phyloP scores from a whole-genome alignment of 176 grass and related monocot species.

The Echinochloa phyllopogon region DNA sequence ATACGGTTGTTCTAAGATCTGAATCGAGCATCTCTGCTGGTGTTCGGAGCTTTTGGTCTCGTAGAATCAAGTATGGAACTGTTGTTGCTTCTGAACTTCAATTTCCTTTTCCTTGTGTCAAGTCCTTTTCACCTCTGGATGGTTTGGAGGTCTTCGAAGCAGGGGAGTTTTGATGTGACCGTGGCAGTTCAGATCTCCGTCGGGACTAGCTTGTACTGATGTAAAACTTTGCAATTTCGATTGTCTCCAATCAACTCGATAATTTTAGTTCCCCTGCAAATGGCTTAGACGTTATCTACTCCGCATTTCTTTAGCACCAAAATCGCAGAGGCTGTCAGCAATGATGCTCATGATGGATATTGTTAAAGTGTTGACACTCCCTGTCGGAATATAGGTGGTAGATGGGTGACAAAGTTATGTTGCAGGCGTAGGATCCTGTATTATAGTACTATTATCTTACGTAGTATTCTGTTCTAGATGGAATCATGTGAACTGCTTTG shows the following conservation, averaged over 20 bases:
- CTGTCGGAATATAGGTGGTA: slow-evolving; percentile 27
- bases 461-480: neutral
- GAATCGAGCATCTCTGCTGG: neutral
- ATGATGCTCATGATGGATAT: neutral
- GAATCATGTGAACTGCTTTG: slow-evolving; percentile 24
- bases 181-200: slow-evolving; percentile 27
- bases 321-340: neutral
- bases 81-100: slow-evolving; percentile 6
- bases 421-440: slow-evolving; percentile 21
- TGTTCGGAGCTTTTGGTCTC: too few relatives aligned
- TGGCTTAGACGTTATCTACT: neutral
- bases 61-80: neutral
- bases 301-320: neutral
- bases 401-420: slow-evolving; percentile 14
- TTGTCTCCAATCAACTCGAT: neutral
- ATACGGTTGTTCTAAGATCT: too few relatives aligned
- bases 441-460: slow-evolving; percentile 1
- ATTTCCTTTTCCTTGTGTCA: slow-evolving; percentile 4
- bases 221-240: neutral
- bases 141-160: neutral
- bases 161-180: slow-evolving; percentile 21
- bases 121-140: slow-evolving; percentile 28
- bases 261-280: neutral
- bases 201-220: neutral
- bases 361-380: neutral